These are phyloP conservation scores for Aciculosporium take DNA, from an alignment of 2,329 filamentous ascomycete species.

Conservation along the genomic window DNA sequence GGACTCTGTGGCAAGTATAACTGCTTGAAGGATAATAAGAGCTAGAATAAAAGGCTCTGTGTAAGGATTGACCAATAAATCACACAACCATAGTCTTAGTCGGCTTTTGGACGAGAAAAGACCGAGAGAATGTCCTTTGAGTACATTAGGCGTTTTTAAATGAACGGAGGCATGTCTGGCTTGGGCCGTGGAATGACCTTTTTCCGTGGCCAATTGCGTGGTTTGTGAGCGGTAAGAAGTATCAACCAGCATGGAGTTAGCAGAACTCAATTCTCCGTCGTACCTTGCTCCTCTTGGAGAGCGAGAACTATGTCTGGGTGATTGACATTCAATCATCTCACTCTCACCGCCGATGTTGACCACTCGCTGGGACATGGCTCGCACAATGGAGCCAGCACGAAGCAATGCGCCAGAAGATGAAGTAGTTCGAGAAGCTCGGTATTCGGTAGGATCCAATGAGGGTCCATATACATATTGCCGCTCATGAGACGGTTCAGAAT, in stretches of 20 bases:
- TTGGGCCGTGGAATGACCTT: constrained; percentile 16
- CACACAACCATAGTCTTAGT: constrained; percentile 61
- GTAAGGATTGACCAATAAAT: constrained; percentile 71
- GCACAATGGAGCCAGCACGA: constrained; percentile 60
- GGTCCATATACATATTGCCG: constrained; percentile 43
- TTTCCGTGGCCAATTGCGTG: constrained; percentile 31
- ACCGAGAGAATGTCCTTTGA: constrained; percentile 75
- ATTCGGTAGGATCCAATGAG: constrained; percentile 36
- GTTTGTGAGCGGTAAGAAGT: constrained; percentile 38
- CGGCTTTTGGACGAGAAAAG: constrained; percentile 69
- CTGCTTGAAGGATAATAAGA: constrained; percentile 74
- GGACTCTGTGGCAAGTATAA: constrained; percentile 78
- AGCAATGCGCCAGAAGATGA: constrained; percentile 51
- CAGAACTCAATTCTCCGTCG: constrained; percentile 13
- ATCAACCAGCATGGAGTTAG: constrained; percentile 26
- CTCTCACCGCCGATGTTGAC: constrained; percentile 94
- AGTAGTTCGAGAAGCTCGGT: constrained; percentile 45
- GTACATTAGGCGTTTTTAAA: constrained; percentile 44
- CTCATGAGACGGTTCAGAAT: constrained; percentile 25
- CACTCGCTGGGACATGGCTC: constrained; percentile 88
- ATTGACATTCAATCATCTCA: constrained; percentile 62
- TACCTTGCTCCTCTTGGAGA: constrained; percentile 33
- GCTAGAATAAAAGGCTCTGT: constrained; percentile 78
- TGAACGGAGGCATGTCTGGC: constrained; percentile 3
- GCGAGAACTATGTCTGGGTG: constrained; percentile 45